Conservation (phyloP, 257 asterid species). For the Scutellaria barbata region DNA sequence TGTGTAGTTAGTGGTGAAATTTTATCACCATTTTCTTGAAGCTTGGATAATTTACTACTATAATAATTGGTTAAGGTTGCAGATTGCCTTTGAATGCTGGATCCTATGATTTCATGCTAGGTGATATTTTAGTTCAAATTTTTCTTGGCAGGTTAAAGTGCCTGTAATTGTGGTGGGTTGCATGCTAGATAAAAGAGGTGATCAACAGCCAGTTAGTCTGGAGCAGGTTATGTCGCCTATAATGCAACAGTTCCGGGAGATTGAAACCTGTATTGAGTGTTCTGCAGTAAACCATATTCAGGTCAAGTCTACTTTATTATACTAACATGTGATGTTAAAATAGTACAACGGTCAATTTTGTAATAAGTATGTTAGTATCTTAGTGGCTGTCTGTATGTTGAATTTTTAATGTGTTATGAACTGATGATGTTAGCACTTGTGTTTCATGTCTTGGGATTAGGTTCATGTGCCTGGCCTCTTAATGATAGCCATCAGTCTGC, state of each 20-base stretch:
- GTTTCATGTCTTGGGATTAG: slow-evolving; percentile 21
- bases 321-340: slow-evolving; percentile 10
- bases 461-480: background rate
- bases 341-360: background rate
- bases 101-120: slow-evolving; percentile 7
- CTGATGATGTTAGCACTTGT: background rate
- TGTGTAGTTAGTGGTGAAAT: slow-evolving; percentile 29
- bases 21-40: slow-evolving; percentile 24
- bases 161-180: slow-evolving; percentile 99
- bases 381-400: slow-evolving; percentile 3
- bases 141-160: slow-evolving; percentile 71
- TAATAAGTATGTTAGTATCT: slow-evolving; percentile 4
- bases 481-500: slow-evolving; percentile 6
- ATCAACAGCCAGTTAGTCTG: slow-evolving; percentile 67
- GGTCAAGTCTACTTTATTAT: slow-evolving; percentile 46
- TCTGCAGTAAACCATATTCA: slow-evolving; percentile 81
- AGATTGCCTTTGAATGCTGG: slow-evolving; percentile 26
- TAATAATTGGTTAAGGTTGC: background rate
- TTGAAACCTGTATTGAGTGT: slow-evolving; percentile 97
- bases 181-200: slow-evolving; percentile 92
- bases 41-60: background rate
- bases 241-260: slow-evolving; percentile 98
- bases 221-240: slow-evolving; percentile 98
- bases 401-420: background rate
- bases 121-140: background rate